Evolutionary conservation across 805 yeast species (phyloP).

Genomic region (Saccharomycopsis malanga): DNA sequence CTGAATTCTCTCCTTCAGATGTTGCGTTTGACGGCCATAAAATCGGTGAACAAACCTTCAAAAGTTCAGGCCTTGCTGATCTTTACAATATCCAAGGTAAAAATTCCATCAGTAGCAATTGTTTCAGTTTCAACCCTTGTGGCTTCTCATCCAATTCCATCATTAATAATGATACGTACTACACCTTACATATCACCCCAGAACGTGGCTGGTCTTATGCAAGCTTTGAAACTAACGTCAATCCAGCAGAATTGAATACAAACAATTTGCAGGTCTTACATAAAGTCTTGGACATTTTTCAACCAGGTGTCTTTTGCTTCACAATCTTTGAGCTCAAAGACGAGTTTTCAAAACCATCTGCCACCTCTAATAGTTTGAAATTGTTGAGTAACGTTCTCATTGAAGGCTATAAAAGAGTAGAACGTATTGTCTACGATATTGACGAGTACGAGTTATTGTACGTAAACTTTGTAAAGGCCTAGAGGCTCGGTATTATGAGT

Average conservation of each 20-base stretch:
- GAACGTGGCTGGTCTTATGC: conserved; percentile 94
- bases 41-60: conserved; percentile 64
- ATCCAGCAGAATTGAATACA: conserved; percentile 34
- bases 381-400: conserved; percentile 31
- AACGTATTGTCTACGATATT: conserved; percentile 66
- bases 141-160: conserved; percentile 90
- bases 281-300: conserved; percentile 56
- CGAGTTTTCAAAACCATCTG: conserved; percentile 23
- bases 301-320: conserved; percentile 69
- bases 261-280: conserved; percentile 49
- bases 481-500: too few relatives aligned
- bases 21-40: conserved; percentile 72
- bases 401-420: conserved; percentile 52
- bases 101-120: conserved; percentile 55
- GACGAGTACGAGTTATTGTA: conserved; percentile 68
- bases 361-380: conserved; percentile 29
- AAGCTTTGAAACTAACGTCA: conserved; percentile 85
- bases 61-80: conserved; percentile 51
- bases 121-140: conserved; percentile 89
- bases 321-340: conserved; percentile 41
- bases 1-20: conserved; percentile 38
- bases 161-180: conserved; percentile 53
- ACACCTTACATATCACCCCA: conserved; percentile 91
- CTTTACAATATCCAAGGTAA: conserved; percentile 37
- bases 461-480: conserved; percentile 52